Base-by-base conservation (phyloP, 495 filamentous ascomycete genomes). In the Podospora tetraspora region DNA sequence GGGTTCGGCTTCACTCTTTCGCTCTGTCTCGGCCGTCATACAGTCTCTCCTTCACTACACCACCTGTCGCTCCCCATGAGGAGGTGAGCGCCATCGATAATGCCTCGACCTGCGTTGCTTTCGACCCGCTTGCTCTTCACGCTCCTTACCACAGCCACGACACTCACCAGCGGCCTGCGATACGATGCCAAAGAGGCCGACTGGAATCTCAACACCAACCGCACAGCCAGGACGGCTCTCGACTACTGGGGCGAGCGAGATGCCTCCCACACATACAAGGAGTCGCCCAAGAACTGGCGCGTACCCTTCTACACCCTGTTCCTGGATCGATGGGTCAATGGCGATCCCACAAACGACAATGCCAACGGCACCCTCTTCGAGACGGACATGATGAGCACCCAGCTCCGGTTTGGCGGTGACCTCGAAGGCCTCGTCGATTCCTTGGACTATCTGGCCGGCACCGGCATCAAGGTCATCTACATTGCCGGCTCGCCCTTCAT, bases 381-480 rank as follows among this genome's bases (percentile, higher is more conserved):
- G 75, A 88, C 90, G 74, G 90, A 92, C 73, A 72, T 87, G 34
- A 82, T 82, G 68, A 87, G 85, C 64, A 92, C 86, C 66, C 89
- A 91, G 75, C 84, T 92, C 77, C 87, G 90, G n/a, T 87, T 90
- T 78, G 90, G 90, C 43, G 90, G 90, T 52, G 90, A 92, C 74
- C 80, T 90, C 25, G 80, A 79, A 59, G 90, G 90, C 9, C 66
- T 92, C 37, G 70, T 86, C 59, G 86, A 90, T 69, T 88, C 86
- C 19, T 78, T 92, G 64, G 90, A 92, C 72, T 92, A 92, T 76
- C 74, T 92, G 56, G 87, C 90, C 66, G 90, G 90, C 58, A 87
- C 91, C 87, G 90, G 90, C 2, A 87, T 91, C 76, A 91, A 90
- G 75, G 87, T 80, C 10, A 82, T 92, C 25, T 92, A 92, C 70